These are phyloP conservation scores for Canna indica DNA, from an alignment of 176 grass and related monocot genomes.

Conservation along the genomic window DNA sequence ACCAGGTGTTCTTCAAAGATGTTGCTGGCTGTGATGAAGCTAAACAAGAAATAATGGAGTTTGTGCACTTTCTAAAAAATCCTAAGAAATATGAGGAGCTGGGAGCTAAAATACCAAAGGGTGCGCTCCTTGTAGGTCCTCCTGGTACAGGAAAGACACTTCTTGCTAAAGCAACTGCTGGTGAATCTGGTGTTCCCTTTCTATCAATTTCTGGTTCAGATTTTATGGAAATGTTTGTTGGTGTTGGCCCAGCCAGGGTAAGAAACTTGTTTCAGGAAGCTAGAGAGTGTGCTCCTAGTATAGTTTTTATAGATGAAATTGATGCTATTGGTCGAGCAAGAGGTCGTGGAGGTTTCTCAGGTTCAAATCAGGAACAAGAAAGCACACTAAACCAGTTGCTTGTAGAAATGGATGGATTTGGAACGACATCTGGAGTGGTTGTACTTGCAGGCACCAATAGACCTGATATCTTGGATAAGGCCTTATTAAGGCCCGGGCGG, in stretches of 20 bases:
- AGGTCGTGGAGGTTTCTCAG: conserved; percentile 55
- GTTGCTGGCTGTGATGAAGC: conserved; percentile 97
- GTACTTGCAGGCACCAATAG: conserved; percentile 90
- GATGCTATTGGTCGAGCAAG: conserved; percentile 89
- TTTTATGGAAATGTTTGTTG: conserved; percentile 99
- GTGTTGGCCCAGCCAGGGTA: conserved; percentile 86
- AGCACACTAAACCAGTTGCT: conserved; percentile 88
- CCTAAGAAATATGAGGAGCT: conserved; percentile 92
- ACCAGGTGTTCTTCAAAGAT: conserved; percentile 87
- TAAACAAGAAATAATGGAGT: conserved; percentile 98
- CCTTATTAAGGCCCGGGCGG: conserved; percentile 82
- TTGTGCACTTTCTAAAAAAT: conserved; percentile 96
- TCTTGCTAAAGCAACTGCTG: conserved; percentile 91
- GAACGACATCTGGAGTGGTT: conserved; percentile 71
- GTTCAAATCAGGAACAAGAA: conserved; percentile 62
- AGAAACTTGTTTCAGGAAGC: conserved; percentile 87
- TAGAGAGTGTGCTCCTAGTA: conserved; percentile 63
- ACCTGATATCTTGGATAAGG: conserved; percentile 91
- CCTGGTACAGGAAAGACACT: conserved; percentile 90
- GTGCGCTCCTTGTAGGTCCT: conserved; percentile 81
- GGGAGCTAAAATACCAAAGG: conserved; percentile 95
- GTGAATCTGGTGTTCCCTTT: conserved; percentile 82
- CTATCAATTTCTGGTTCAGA: conserved; percentile 82
- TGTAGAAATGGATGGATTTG: conserved; percentile 98
- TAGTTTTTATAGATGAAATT: conserved; percentile 94